These are phyloP conservation scores for Musa balbisiana DNA, from an alignment of 202 grass and related monocot species.

Conservation along the genomic window DNA sequence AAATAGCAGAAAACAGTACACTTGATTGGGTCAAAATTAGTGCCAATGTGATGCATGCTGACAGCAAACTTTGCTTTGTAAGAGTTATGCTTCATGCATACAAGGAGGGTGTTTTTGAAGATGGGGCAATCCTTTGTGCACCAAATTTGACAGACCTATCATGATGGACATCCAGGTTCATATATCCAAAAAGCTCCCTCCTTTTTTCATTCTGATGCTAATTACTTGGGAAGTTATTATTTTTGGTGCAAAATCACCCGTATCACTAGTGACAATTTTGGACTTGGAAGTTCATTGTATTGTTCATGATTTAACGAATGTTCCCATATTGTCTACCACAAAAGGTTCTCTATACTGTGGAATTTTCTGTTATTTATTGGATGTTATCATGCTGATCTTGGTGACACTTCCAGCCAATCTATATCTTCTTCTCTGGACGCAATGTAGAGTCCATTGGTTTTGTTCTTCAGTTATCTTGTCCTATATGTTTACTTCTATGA, in stretches of 20 bases:
- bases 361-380: too few relatives aligned
- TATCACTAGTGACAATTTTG: too few relatives aligned
- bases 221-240: constrained; percentile 4
- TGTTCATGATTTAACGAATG: too few relatives aligned
- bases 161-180: constrained; percentile 61
- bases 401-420: too few relatives aligned
- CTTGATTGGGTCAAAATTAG: constrained; percentile 14
- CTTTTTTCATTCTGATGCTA: constrained; percentile 3
- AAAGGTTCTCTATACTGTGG: too few relatives aligned
- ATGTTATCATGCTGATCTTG: too few relatives aligned
- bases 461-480: too few relatives aligned
- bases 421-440: neutral
- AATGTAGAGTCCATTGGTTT: neutral
- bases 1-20: constrained; percentile 10
- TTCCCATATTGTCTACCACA: too few relatives aligned
- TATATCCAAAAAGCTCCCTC: neutral
- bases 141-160: constrained; percentile 58
- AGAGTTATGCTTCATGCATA: constrained; percentile 55
- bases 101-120: constrained; percentile 82
- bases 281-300: too few relatives aligned
- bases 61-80: constrained; percentile 43
- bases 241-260: neutral
- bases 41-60: neutral
- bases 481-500: too few relatives aligned
- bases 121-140: constrained; percentile 70